Conservation (phyloP, 257 asterid species). For the Solanum pimpinellifolium region DNA sequence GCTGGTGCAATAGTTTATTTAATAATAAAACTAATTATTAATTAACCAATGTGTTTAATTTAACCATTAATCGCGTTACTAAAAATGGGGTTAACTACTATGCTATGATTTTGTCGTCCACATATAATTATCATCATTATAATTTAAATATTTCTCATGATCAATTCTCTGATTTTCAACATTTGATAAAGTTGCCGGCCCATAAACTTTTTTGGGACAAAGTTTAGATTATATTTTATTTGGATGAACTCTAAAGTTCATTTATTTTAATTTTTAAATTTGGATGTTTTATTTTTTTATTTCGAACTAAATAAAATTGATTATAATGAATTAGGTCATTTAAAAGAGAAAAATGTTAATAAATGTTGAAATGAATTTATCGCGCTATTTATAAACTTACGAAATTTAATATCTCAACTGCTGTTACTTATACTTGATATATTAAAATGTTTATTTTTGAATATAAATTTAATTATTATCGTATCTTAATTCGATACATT, state of each 20-base stretch:
- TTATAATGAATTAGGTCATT: background rate
- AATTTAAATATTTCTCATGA: slow-evolving; percentile 1
- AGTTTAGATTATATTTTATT: background rate
- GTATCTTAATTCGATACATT: background rate
- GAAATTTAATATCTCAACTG: too few relatives aligned
- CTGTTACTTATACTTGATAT: too few relatives aligned
- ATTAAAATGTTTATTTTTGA: too few relatives aligned
- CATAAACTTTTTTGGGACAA: background rate
- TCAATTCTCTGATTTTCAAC: background rate
- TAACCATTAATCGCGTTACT: background rate
- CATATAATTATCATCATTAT: slow-evolving; percentile 13
- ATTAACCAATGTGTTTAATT: background rate
- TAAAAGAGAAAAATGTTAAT: too few relatives aligned
- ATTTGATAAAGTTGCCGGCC: slow-evolving; percentile 1
- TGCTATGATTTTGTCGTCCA: slow-evolving; percentile 42
- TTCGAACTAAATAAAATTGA: background rate
- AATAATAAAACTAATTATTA: background rate
- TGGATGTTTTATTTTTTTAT: background rate
- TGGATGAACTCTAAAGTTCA: background rate
- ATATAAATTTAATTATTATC: too few relatives aligned
- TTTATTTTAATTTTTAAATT: background rate
- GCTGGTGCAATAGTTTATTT: background rate
- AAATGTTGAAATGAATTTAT: too few relatives aligned
- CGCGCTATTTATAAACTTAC: too few relatives aligned
- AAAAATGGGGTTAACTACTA: background rate